A percentile compares a stretch with the other conserved stretches of the same genome.
These are phyloP conservation scores for Nelumbo lutea DNA, from an alignment of 164 flowering plant genomes.

Conservation along the genomic window DNA sequence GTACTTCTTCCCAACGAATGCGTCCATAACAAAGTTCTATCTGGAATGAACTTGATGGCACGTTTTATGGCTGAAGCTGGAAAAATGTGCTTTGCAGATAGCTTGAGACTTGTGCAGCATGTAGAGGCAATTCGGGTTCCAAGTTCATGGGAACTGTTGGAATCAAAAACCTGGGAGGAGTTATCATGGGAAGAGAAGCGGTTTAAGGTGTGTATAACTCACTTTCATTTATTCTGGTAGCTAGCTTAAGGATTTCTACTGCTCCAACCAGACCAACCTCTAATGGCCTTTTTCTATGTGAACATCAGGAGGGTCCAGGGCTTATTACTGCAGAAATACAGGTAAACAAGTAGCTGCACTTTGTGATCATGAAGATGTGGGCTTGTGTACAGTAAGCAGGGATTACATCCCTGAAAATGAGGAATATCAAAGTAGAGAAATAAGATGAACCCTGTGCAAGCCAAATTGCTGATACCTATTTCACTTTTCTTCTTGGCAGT, in stretches of 20 bases:
- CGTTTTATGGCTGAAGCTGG: too few relatives aligned
- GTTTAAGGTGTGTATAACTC: constrained; percentile 47
- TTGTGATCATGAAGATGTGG: not conserved
- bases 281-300: not conserved
- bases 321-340: constrained; percentile 56
- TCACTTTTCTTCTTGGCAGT: not conserved
- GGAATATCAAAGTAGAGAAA: not conserved
- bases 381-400: not conserved
- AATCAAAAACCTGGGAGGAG: constrained; percentile 49
- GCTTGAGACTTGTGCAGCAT: constrained; percentile 81
- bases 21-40: too few relatives aligned
- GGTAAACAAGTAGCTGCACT: constrained; percentile 28
- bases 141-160: constrained; percentile 41
- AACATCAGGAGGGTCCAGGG: constrained; percentile 54
- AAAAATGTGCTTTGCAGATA: constrained; percentile 35
- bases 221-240: not conserved
- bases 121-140: constrained; percentile 71
- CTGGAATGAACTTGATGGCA: too few relatives aligned
- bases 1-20: too few relatives aligned
- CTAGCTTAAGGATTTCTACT: not conserved
- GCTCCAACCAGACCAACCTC: not conserved
- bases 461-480: not conserved
- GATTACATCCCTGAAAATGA: not conserved
- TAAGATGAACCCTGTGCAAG: not conserved
- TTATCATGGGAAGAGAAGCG: constrained; percentile 59